These are phyloP conservation scores for Guyanaporus albipodus DNA, from an alignment of 768 basidiomycete genomes.

Conservation along the genomic window DNA sequence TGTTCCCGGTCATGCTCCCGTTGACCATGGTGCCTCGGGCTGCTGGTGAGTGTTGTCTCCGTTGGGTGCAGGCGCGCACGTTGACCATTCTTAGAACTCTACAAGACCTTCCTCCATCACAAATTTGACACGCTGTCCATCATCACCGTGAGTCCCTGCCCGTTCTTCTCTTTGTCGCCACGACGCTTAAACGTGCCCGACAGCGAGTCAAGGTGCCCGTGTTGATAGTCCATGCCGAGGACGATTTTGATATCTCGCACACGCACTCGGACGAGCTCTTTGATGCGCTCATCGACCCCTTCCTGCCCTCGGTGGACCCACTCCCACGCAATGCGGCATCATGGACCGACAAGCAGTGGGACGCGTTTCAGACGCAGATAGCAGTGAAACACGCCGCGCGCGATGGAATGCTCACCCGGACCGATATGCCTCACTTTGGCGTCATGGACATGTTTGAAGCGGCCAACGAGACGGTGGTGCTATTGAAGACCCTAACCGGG, in stretches of 20 bases:
- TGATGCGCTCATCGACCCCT: constrained; percentile 58
- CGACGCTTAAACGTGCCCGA: background rate
- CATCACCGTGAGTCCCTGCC: constrained; percentile 47
- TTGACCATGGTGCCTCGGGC: constrained; percentile 59
- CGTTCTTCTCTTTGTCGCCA: background rate
- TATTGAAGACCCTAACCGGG: constrained; percentile 56
- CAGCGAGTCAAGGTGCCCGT: constrained; percentile 67
- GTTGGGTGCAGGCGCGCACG: background rate
- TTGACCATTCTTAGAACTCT: constrained; percentile 39
- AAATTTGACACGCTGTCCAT: constrained; percentile 61
- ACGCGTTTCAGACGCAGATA: constrained; percentile 37
- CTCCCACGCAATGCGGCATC: constrained; percentile 30
- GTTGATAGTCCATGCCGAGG: constrained; percentile 67
- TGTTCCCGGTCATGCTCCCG: constrained; percentile 70
- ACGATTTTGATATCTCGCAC: constrained; percentile 73
- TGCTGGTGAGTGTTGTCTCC: constrained; percentile 47
- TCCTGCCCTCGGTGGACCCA: constrained; percentile 48
- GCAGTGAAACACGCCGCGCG: constrained; percentile 40
- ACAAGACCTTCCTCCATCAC: constrained; percentile 52
- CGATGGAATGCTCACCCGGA: constrained; percentile 42
- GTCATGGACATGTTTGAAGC: constrained; percentile 49
- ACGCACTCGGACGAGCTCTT: constrained; percentile 68
- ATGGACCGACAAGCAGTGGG: constrained; percentile 43
- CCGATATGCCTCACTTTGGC: constrained; percentile 46
- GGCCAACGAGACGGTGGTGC: constrained; percentile 45